Base-by-base conservation (phyloP, 83 land plant species). In the Larix sibirica region DNA sequence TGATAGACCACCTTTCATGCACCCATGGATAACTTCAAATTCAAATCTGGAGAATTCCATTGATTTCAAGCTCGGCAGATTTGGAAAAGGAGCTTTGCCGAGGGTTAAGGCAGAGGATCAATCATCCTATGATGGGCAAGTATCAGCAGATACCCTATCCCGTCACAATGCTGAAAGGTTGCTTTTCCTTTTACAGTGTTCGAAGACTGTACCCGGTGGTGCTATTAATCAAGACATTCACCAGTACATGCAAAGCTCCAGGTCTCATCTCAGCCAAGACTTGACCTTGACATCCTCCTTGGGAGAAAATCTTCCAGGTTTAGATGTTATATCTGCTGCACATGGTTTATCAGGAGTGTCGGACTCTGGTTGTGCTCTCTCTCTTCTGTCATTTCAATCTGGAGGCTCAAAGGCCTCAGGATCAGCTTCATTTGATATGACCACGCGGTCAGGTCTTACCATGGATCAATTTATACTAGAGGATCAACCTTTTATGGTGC, bases 361-460 rank as follows among this genome's bases (percentile, higher is more conserved):
- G 0, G 73, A 83, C 77, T 81, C 87, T 82, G 85, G 89, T 70
- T 81, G 89, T 91, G 93, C 91, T 91, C 93, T 85, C 93, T 89
- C 93, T 91, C 93, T 91, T 91, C 93, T 89, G 93, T 91, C 93
- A 89, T 82, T 87, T 74, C 89, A 91, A 68, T 70, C 89, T 58
- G 73, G 79, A 85, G 64, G 79, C 60, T 77, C 88, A 28, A 73
- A 82, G 76, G 84, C 68, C 67, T 81, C 81, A 47, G 81, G 81
- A n/a, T 86, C 90, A 59, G 83, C 64, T 62, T 23, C 85, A 78
- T 54, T 47, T 78, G 69, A 80, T 88, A 28, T 80, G 61, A 33
- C 84, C 67, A 14, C 70, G 14, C 60, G 81, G 62, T 26, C 83
- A 75, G 69, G 31, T 77, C 70, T 83, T 33, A 47, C 80, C 44